A percentile compares a stretch with the other conserved stretches of the same genome.
These are phyloP conservation scores for Leccinellum rugosiceps DNA, from an alignment of 768 basidiomycete genomes.

Conservation along the genomic window DNA sequence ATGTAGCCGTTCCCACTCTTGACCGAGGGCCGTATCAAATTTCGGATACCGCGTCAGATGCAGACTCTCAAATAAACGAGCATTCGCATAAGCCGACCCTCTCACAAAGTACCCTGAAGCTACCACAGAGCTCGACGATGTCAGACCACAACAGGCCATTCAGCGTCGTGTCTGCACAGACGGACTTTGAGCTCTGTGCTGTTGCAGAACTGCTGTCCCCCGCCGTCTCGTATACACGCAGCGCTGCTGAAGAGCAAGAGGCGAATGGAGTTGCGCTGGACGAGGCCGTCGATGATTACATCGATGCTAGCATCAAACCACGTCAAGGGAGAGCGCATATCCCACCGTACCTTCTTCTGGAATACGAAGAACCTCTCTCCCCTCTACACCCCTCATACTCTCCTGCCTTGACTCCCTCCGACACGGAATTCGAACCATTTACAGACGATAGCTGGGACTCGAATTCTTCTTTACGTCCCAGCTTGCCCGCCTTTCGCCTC, in stretches of 20 bases:
- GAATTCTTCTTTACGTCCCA: constrained; percentile 15
- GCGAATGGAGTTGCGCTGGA: constrained; percentile 21
- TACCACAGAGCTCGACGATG: constrained; percentile 17
- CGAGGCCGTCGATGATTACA: constrained; percentile 26
- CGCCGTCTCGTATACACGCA: constrained; percentile 23
- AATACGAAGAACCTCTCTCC: constrained; percentile 31
- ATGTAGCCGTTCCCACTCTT: constrained; percentile 20
- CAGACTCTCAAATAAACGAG: constrained; percentile 14
- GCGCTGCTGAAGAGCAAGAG: constrained; percentile 28
- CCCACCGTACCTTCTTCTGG: constrained; percentile 27
- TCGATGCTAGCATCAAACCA: constrained; percentile 26
- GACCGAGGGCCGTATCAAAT: constrained; percentile 17
- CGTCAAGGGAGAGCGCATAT: constrained; percentile 6
- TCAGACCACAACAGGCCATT: constrained; percentile 31
- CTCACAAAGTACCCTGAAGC: constrained; percentile 26
- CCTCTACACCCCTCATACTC: constrained; percentile 20
- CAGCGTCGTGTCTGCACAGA: constrained; percentile 45
- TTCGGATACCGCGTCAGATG: constrained; percentile 6
- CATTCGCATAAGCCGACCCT: constrained; percentile 23
- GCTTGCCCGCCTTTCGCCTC: constrained; percentile 30
- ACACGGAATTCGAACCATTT: constrained; percentile 34
- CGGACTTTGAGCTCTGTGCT: constrained; percentile 50
- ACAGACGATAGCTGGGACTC: constrained; percentile 29
- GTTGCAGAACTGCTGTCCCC: constrained; percentile 47
- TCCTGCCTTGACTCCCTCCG: constrained; percentile 25